These are phyloP conservation scores for Cyclanthera cordifolia DNA, from an alignment of 306 rosid species.

Conservation along the genomic window DNA sequence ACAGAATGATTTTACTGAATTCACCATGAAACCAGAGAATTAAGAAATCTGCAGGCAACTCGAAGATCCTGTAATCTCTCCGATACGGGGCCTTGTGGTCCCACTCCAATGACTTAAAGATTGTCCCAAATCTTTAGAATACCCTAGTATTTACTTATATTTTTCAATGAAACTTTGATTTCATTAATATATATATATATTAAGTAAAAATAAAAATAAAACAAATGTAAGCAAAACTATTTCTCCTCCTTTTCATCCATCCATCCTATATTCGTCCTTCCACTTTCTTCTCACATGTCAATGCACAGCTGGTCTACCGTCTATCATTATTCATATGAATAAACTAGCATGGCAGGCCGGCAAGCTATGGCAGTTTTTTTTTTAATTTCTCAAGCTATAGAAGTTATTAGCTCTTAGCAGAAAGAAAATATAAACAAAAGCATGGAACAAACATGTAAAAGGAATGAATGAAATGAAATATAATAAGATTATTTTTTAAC, in stretches of 20 bases:
- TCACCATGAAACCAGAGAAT: not conserved
- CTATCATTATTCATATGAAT: not conserved
- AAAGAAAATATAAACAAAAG: not conserved
- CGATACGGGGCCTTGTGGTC: not conserved
- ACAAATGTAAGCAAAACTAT: not conserved
- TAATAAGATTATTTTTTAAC: not conserved
- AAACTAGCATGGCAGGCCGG: not conserved
- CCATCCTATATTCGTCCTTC: not conserved
- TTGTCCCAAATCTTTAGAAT: too few relatives aligned
- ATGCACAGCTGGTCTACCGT: not conserved
- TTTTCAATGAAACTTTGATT: too few relatives aligned
- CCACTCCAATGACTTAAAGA: not conserved
- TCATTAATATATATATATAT: too few relatives aligned
- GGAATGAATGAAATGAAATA: not conserved
- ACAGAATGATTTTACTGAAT: not conserved
- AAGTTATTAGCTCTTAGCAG: not conserved
- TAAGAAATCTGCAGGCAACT: not conserved
- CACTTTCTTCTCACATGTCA: not conserved
- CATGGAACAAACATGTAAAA: not conserved
- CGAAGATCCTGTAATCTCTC: not conserved
- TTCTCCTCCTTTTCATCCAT: not conserved
- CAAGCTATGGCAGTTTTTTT: too few relatives aligned
- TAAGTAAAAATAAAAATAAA: not conserved
- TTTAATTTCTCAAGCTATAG: too few relatives aligned
- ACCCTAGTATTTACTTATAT: too few relatives aligned